Percentiles rank a stretch among this genome's conserved stretches.
Evolutionary conservation across 495 filamentous ascomycete genomes (phyloP).

Genomic region (Tuber microsphaerosporum): DNA sequence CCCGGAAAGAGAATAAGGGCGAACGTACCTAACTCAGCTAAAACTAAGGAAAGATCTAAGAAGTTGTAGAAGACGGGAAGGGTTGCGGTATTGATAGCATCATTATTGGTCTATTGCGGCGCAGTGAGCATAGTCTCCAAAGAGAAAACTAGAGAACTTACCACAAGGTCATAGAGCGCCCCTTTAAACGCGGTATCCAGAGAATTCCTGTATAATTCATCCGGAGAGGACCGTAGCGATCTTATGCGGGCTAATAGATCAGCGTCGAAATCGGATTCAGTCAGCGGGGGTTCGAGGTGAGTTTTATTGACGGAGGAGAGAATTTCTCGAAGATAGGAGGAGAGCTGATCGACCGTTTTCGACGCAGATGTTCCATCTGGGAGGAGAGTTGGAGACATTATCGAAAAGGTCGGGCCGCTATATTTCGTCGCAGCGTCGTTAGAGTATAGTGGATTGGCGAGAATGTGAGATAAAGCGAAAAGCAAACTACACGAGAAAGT

Average conservation of each 20-base stretch:
- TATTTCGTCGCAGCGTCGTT: not conserved
- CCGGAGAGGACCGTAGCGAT: conserved; percentile 31
- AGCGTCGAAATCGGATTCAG: conserved; percentile 51
- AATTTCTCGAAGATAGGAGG: conserved; percentile 20
- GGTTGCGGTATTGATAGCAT: conserved; percentile 48
- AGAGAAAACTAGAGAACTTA: conserved; percentile 18
- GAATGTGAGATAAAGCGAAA: not conserved
- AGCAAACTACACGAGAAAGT: not conserved
- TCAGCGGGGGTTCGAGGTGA: conserved; percentile 66
- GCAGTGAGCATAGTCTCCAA: conserved; percentile 1
- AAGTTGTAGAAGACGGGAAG: conserved; percentile 88
- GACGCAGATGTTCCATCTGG: conserved; percentile 15
- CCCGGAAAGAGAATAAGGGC: conserved; percentile 12
- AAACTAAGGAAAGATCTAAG: conserved; percentile 77
- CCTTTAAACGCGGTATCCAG: conserved; percentile 38
- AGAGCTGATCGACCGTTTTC: conserved; percentile 23
- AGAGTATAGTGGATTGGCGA: not conserved
- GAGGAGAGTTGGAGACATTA: conserved; percentile 23
- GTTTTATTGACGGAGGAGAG: conserved; percentile 31
- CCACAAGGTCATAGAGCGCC: conserved; percentile 39
- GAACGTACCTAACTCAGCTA: conserved; percentile 65
- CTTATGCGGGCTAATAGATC: conserved; percentile 46
- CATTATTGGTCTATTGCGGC: conserved; percentile 31
- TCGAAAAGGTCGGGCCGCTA: not conserved
- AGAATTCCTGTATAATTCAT: conserved; percentile 34